Conservation (phyloP, 805 yeast genomes). For the Barnettozyma populi region DNA sequence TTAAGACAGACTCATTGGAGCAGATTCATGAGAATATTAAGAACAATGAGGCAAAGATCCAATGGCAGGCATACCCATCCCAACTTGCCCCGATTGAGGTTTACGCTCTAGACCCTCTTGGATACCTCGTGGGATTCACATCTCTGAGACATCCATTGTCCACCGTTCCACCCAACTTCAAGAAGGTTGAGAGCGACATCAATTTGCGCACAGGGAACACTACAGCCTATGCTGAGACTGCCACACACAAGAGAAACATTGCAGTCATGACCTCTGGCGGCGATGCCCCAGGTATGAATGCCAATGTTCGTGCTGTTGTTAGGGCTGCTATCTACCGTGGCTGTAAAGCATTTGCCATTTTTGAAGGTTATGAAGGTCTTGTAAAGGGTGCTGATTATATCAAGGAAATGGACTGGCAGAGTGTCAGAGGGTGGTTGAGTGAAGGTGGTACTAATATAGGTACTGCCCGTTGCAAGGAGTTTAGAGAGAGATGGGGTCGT, state of each 20-base stretch:
- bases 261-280: conserved; percentile 99
- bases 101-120: conserved; percentile 79
- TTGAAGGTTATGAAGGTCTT: conserved; percentile 93
- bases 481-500: conserved; percentile 63
- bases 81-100: conserved; percentile 70
- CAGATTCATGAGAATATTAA: conserved; percentile 24
- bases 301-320: conserved; percentile 90
- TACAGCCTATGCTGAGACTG: conserved; percentile 9
- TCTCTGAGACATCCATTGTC: conserved; percentile 52
- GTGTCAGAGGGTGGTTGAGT: conserved; percentile 64
- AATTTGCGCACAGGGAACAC: conserved; percentile 14
- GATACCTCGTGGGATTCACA: conserved; percentile 77
- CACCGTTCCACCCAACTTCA: conserved; percentile 34
- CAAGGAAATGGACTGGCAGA: conserved; percentile 64
- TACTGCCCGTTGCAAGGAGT: conserved; percentile 68
- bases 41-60: conserved; percentile 19
- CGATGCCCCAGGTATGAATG: conserved; percentile 98
- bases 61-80: conserved; percentile 62
- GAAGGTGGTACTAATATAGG: conserved; percentile 78
- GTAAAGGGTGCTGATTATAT: conserved; percentile 72
- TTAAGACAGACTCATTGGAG: conserved; percentile 28
- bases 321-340: conserved; percentile 82
- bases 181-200: conserved; percentile 1
- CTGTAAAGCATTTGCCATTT: conserved; percentile 86
- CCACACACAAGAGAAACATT: conserved; percentile 38